phyloP scores from a whole-genome alignment of 352 stramenopile genomes.

The Globisporangium orthogonon region DNA sequence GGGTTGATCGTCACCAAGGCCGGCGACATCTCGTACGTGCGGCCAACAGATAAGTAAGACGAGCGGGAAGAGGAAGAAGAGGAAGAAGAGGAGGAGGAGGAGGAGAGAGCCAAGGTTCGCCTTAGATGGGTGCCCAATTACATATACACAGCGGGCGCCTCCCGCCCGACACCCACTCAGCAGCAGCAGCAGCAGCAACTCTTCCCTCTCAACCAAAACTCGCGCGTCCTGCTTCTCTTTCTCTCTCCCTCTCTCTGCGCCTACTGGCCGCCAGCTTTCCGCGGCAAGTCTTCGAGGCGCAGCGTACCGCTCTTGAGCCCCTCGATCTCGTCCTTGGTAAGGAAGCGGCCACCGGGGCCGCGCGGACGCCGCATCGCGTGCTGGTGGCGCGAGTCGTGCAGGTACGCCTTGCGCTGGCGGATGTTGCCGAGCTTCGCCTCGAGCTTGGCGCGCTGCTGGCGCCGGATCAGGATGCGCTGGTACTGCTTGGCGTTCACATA shows the following conservation, averaged over 20 bases:
- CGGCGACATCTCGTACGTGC: slow-evolving; percentile 70
- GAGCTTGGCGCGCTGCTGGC: slow-evolving; percentile 82
- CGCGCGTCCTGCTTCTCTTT: no score
- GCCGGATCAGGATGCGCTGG: slow-evolving; percentile 85
- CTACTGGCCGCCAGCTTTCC: slow-evolving; percentile 23
- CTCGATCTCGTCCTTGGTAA: slow-evolving; percentile 78
- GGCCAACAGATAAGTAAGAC: slow-evolving; percentile 44
- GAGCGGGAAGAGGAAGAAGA: no score
- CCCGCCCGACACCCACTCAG: neutral
- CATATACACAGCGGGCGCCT: neutral
- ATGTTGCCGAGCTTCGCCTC: slow-evolving; percentile 77
- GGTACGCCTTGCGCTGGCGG: slow-evolving; percentile 80
- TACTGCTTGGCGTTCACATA: slow-evolving; percentile 91
- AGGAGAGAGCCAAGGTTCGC: no score
- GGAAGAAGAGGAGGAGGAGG: no score
- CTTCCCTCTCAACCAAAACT: no score
- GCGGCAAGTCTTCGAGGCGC: slow-evolving; percentile 49
- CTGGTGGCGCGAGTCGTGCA: slow-evolving; percentile 84
- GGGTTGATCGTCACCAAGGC: slow-evolving; percentile 69
- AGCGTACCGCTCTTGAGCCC: slow-evolving; percentile 61
- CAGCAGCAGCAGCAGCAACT: neutral
- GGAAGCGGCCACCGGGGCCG: slow-evolving; percentile 75
- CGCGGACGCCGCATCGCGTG: slow-evolving; percentile 83
- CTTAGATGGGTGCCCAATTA: neutral
- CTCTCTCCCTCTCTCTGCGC: no score